phyloP scores from a whole-genome alignment of 306 rosid species.

The Lablab purpureus region DNA sequence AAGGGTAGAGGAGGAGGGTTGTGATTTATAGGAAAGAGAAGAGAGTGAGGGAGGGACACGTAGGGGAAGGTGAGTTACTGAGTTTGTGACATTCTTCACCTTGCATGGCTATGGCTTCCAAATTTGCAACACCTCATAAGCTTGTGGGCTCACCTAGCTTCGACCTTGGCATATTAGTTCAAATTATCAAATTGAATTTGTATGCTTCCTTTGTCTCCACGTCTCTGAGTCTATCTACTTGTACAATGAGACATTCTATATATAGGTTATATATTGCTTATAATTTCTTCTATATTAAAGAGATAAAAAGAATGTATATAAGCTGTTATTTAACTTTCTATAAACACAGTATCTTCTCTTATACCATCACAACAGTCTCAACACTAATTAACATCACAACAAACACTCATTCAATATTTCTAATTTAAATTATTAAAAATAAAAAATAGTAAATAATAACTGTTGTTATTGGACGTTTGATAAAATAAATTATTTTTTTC shows the following conservation, averaged over 20 bases:
- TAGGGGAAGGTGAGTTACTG: background rate
- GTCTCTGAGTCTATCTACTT: background rate
- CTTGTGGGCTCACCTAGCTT: background rate
- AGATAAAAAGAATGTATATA: too few species aligned
- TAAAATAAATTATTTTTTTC: too few species aligned
- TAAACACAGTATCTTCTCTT: too few species aligned
- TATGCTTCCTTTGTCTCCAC: background rate
- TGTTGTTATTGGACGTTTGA: too few species aligned
- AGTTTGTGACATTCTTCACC: conserved; percentile 54
- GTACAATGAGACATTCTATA: background rate
- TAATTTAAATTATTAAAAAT: too few species aligned
- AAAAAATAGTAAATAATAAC: too few species aligned
- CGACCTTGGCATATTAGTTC: background rate
- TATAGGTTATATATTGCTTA: too few species aligned
- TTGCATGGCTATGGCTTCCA: conserved; percentile 50
- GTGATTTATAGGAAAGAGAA: conserved; percentile 35
- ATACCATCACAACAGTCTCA: too few species aligned
- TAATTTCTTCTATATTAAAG: too few species aligned
- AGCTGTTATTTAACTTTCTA: too few species aligned
- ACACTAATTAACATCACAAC: too few species aligned
- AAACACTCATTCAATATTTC: too few species aligned
- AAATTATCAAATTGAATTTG: conserved; percentile 4
- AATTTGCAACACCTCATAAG: conserved; percentile 54
- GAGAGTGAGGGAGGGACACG: conserved; percentile 44
- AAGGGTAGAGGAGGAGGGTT: background rate